Evolutionary conservation across 306 rosid genomes (phyloP).

Genomic region (Abrus precatorius): DNA sequence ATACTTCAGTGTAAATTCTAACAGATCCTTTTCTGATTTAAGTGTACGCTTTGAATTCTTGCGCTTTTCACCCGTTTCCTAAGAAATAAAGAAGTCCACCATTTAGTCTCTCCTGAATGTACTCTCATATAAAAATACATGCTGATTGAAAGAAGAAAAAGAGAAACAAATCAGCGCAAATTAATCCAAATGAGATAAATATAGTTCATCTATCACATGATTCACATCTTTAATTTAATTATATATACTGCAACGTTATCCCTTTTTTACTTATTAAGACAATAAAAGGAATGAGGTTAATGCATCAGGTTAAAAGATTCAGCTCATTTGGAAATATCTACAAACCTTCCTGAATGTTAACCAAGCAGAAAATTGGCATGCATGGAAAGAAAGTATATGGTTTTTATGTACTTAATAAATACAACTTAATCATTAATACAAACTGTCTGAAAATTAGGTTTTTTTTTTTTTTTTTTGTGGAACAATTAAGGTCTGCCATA

Average conservation of each 20-base stretch:
- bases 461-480: background rate
- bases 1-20: constrained; percentile 88
- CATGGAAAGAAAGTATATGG: constrained; percentile 31
- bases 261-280: background rate
- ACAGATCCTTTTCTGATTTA: constrained; percentile 90
- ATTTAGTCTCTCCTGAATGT: constrained; percentile 32
- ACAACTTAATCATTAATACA: background rate
- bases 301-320: constrained; percentile 17
- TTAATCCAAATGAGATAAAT: constrained; percentile 30
- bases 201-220: constrained; percentile 12
- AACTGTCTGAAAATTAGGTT: constrained; percentile 5
- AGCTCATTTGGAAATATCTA: background rate
- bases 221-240: constrained; percentile 9
- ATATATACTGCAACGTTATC: background rate
- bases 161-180: constrained; percentile 1
- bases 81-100: constrained; percentile 42
- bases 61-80: constrained; percentile 86
- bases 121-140: background rate
- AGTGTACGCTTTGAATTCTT: constrained; percentile 79
- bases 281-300: constrained; percentile 23
- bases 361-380: background rate
- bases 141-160: background rate
- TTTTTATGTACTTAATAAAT: background rate
- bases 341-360: constrained; percentile 17
- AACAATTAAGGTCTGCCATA: background rate